Evolutionary conservation across 768 basidiomycete genomes (phyloP), one percentile per base, ranked within the genome.

Genomic region (Lyophyllum semitale): DNA sequence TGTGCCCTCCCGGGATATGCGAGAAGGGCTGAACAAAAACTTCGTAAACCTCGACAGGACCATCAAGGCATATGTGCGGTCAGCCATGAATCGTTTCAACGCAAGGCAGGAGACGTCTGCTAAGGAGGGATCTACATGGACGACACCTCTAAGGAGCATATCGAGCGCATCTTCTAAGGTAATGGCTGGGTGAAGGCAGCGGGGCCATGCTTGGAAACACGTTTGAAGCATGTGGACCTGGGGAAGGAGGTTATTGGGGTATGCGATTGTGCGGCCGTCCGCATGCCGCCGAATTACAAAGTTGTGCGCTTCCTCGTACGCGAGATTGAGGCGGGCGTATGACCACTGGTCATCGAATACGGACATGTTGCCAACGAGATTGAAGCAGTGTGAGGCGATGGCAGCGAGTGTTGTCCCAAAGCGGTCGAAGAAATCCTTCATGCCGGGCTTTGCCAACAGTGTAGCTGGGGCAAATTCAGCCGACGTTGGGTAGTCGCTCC

Each of bases 331-430:
- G 43, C 85, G 83, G 18, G 82, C 76, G 48, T 81, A 75, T 0
- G 84, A 80, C 87, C 88, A 93, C 61, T 92, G 88, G 8, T 95
- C 89, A 54, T 97, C 94, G 53, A 93, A 87, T 27, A 95, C 76
- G 15, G 87, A 85, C 86, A 95, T 90, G 33, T 77, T 72, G 1
- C 89, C 90, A 7, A 92, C 83, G 4, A 79, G 67, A 52, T 84
- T 83, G 63, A 81, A 81, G 63, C 86, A 91, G 7, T 81, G 61
- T 4, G 72, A 72, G 0, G 87, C 82, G 42, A 95, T 78, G 37
- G 72, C 71, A 12, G 78, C 80, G 2, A 93, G 71, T 1, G 81
- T 77, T 0, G 80, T 71, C 13, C 83, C 82, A 58, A 80, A 82
- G 20, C 85, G 81, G 23, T 89, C 85, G 49, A 91, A 75, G 49